Evolutionary conservation across 2,329 filamentous ascomycete species (phyloP).

Genomic region (Neofusicoccum sp.): DNA sequence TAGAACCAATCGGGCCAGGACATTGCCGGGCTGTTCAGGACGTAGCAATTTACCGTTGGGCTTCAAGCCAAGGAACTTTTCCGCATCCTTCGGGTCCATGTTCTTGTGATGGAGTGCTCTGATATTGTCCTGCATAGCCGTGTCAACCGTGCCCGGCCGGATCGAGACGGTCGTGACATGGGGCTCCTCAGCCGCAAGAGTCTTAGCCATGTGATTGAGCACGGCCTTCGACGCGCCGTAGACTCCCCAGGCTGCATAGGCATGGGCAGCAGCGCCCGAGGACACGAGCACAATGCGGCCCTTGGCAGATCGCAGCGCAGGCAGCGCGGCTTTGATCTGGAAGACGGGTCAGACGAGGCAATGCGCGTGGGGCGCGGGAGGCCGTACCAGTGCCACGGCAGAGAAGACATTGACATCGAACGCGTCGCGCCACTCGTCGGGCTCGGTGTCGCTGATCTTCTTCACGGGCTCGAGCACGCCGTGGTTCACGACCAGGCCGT

Average conservation of each 20-base stretch:
- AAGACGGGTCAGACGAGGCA: conserved; percentile 14
- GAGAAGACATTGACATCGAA: conserved; percentile 91
- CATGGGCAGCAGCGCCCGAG: conserved; percentile 64
- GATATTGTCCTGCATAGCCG: conserved; percentile 84
- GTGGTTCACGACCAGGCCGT: conserved; percentile 86
- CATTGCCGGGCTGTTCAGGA: conserved; percentile 80
- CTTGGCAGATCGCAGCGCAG: conserved; percentile 63
- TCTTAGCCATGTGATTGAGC: conserved; percentile 72
- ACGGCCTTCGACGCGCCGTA: conserved; percentile 84
- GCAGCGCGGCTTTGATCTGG: conserved; percentile 69
- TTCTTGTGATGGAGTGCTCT: conserved; percentile 65
- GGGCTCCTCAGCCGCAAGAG: conserved; percentile 74
- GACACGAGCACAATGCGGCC: conserved; percentile 77
- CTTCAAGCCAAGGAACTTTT: conserved; percentile 68
- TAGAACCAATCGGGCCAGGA: conserved; percentile 77
- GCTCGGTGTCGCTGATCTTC: conserved; percentile 63
- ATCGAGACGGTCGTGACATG: conserved; percentile 71
- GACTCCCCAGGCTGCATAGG: conserved; percentile 68
- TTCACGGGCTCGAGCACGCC: conserved; percentile 75
- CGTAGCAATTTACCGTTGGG: conserved; percentile 69
- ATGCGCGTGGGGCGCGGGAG: conserved; percentile 27
- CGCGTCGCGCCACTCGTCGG: conserved; percentile 69
- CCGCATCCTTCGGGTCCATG: conserved; percentile 58
- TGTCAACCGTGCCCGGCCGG: conserved; percentile 79
- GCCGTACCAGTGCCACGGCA: conserved; percentile 67